Evolutionary conservation across 2,329 filamentous ascomycete genomes (phyloP), one percentile per base, ranked within the genome.

Genomic region (Dactylellina leptospora): DNA sequence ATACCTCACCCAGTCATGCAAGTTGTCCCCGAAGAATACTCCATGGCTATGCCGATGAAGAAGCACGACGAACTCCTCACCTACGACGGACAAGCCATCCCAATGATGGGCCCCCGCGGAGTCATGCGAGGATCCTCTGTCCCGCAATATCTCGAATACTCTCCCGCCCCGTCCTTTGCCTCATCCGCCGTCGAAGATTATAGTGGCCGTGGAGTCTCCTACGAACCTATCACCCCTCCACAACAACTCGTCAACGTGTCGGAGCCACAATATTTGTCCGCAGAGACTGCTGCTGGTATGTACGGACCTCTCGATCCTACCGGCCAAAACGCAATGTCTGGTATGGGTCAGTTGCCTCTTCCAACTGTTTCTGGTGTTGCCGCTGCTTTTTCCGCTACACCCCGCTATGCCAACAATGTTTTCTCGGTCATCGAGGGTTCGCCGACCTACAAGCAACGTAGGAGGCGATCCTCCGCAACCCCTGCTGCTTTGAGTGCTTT

Each of bases 181-280:
- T 97, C 95, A n/a, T 97, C 95, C 0, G 93, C 97, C 78, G 96
- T 93, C 78, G 95, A 97, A 79, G 93, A 97, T 80, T 99, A 97
- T 84, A 96, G 92, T 86, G 93, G 93, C 79, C 90, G 95, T 66
- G 95, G 92, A 55, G 88, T 97, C 78, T 97, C 93, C 1, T 99
- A 93, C 79, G 95, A 99, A 84, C 95, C 95, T 56, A 88, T 99
- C 76, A 99, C 95, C 0, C 95, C 95, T 68, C 95, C 95, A 13
- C 95, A 97, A 80, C 92, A 97, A 81, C 87, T 90, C 11, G 82
- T 95, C 69, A 88, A 86, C 74, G 88, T 96, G 71, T 85, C 89
- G 40, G 95, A 99, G 83, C 92, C 95, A 8, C 92, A 95, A 8
- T 99, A 97, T 82, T 96, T 99, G 80, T 92, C 93, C 74, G 97